Base-by-base conservation (phyloP, 164 flowering plant species). In the Vitis labrusca region DNA sequence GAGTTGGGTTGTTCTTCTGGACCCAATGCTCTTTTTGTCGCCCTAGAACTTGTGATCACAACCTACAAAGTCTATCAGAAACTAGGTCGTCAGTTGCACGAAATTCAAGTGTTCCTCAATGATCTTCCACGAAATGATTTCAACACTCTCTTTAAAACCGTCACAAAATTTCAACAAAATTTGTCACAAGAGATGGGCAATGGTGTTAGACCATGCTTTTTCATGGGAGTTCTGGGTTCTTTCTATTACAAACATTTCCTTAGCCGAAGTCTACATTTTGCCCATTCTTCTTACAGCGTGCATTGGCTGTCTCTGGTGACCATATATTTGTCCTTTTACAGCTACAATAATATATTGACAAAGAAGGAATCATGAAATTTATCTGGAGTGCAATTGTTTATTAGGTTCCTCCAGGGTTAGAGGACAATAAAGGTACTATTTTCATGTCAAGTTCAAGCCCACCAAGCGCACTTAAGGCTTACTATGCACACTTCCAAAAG, bases 231-330 rank as follows among this genome's bases (percentile, higher is more conserved):
- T 2, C 70, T 62, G 0, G 70, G 70, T 48, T 56, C 63, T 13
- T 67, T 47, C 13, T 59, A 58, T n/a, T 32, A 51, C 7, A 47
- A 29, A 44, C 63, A 57, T 2, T 67, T 57, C 61, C 70, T 62
- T 8, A 7, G 13, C 30, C 23, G 57, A 3, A 57, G 37, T 17
- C 15, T 67, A 12, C 32, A 67, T 19, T 67, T 67, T 17, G 37
- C 23, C 15, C 70, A 67, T 47, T 67, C 70, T 10, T 57, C 63
- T 58, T 11, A 17, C 14, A 9, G 70, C 10, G 17, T 56, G 17
- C 61, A 58, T 19, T 67, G 70, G 63, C 54, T 67, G 47, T 67
- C 70, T 12, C 47, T 48, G 63, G 44, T 32, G 44, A 32, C 44
- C 6, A 3, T 3, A 0, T 3, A 32, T 32, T 32, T 32, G 6